Conservation (phyloP, 495 filamentous ascomycete species). For the Lophiostoma macrostomum region DNA sequence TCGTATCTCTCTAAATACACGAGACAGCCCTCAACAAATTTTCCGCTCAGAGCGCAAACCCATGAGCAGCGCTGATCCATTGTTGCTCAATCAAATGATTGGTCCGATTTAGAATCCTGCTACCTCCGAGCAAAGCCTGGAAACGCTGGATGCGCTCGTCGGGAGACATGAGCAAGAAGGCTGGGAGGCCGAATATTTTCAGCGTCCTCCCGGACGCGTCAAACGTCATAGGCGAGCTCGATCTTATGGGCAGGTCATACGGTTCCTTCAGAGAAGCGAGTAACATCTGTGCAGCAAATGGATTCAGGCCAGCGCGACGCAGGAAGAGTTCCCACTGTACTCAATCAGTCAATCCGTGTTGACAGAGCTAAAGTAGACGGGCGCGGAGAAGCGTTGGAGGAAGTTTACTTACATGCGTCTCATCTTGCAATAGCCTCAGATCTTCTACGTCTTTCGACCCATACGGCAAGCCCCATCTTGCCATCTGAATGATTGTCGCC, state of each 20-base stretch:
- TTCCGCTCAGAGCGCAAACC: constrained; percentile 16
- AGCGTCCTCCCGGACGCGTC: background rate
- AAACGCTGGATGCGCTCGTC: constrained; percentile 44
- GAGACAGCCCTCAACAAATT: no score
- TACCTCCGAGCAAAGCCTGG: constrained; percentile 50
- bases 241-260: constrained; percentile 3
- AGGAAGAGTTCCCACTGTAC: constrained; percentile 68
- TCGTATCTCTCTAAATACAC: no score
- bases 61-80: constrained; percentile 28
- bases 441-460: constrained; percentile 27
- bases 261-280: constrained; percentile 49
- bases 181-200: constrained; percentile 48
- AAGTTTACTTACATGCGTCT: constrained; percentile 35
- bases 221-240: background rate
- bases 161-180: constrained; percentile 56
- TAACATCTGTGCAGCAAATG: constrained; percentile 72
- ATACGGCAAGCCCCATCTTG: constrained; percentile 31
- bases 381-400: background rate
- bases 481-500: constrained; percentile 55
- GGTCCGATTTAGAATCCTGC: constrained; percentile 52
- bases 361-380: background rate
- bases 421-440: constrained; percentile 40
- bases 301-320: constrained; percentile 70
- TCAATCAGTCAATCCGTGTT: background rate
- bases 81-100: constrained; percentile 42